Percentiles rank a stretch among this genome's conserved stretches.
Conservation (phyloP, 345 rosid genomes). For the Zanthoxylum bungeanum region DNA sequence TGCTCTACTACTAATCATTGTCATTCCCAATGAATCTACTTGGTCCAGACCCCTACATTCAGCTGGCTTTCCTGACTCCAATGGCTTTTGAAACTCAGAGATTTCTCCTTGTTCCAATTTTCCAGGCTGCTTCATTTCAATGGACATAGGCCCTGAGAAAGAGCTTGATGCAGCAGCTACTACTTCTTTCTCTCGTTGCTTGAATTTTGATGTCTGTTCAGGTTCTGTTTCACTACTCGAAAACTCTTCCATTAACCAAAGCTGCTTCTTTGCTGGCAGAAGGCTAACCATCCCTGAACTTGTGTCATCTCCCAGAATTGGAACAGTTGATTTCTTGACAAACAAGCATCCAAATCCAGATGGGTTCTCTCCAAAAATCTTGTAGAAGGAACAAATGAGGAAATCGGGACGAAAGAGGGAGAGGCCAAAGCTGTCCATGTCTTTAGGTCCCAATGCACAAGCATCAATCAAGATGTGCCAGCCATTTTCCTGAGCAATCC, state of each 20-base stretch:
- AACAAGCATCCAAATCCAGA: conserved; percentile 94
- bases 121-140: conserved; percentile 21
- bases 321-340: conserved; percentile 68
- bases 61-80: conserved; percentile 18
- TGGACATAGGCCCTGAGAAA: conserved; percentile 39
- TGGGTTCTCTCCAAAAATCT: conserved; percentile 88
- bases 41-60: conserved; percentile 71
- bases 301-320: conserved; percentile 48
- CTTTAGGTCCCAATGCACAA: conserved; percentile 88
- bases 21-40: conserved; percentile 68
- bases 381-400: conserved; percentile 84
- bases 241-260: conserved; percentile 31
- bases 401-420: conserved; percentile 85
- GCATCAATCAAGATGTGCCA: conserved; percentile 95
- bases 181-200: conserved; percentile 22
- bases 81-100: conserved; percentile 21
- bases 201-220: conserved; percentile 15
- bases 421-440: conserved; percentile 92
- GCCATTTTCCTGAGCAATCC: conserved; percentile 76
- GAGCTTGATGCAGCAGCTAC: conserved; percentile 41
- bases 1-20: conserved; percentile 56
- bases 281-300: conserved; percentile 73
- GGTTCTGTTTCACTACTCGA: conserved; percentile 33
- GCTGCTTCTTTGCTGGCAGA: conserved; percentile 43
- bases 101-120: conserved; percentile 25